Percentiles rank a stretch among this genome's conserved stretches.
These are phyloP conservation scores for Apiosordaria backusii DNA, from an alignment of 495 filamentous ascomycete species.

Conservation along the genomic window DNA sequence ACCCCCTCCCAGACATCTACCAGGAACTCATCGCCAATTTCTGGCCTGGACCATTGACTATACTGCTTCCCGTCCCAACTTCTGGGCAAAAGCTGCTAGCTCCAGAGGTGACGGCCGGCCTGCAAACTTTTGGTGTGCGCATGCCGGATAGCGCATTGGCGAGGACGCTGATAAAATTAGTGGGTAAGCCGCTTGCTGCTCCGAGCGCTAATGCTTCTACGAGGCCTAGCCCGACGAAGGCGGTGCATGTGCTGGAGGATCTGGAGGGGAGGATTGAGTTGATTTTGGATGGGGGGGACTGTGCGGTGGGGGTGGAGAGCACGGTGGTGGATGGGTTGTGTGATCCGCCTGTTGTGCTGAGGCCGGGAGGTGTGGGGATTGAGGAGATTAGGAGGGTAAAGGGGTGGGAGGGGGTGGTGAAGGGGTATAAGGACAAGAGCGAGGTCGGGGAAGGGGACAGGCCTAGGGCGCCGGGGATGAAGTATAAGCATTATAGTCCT, in stretches of 20 bases:
- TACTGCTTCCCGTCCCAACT: constrained; percentile 75
- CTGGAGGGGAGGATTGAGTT: constrained; percentile 77
- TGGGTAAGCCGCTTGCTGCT: constrained; percentile 79
- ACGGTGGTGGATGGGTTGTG: constrained; percentile 93
- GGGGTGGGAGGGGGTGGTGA: constrained; percentile 74
- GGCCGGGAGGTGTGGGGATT: constrained; percentile 88
- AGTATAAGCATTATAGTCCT: constrained; percentile 97
- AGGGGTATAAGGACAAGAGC: constrained; percentile 69
- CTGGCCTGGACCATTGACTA: constrained; percentile 94
- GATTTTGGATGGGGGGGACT: constrained; percentile 85
- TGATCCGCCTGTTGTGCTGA: constrained; percentile 71
- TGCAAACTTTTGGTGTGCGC: constrained; percentile 81
- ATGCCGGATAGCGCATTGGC: constrained; percentile 86
- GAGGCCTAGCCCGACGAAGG: constrained; percentile 83
- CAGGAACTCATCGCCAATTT: constrained; percentile 72
- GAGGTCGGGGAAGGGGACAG: constrained; percentile 48
- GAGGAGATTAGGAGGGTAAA: constrained; percentile 69
- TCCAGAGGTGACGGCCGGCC: constrained; percentile 79
- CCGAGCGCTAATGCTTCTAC: constrained; percentile 94
- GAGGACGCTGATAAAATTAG: constrained; percentile 72
- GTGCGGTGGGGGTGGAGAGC: constrained; percentile 87
- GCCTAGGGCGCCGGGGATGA: constrained; percentile 94
- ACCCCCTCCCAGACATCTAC: constrained; percentile 70
- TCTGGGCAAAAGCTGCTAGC: constrained; percentile 59
- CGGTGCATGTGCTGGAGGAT: constrained; percentile 83